phyloP scores from a whole-genome alignment of 2,329 filamentous ascomycete genomes.

The Leptographium procerum region DNA sequence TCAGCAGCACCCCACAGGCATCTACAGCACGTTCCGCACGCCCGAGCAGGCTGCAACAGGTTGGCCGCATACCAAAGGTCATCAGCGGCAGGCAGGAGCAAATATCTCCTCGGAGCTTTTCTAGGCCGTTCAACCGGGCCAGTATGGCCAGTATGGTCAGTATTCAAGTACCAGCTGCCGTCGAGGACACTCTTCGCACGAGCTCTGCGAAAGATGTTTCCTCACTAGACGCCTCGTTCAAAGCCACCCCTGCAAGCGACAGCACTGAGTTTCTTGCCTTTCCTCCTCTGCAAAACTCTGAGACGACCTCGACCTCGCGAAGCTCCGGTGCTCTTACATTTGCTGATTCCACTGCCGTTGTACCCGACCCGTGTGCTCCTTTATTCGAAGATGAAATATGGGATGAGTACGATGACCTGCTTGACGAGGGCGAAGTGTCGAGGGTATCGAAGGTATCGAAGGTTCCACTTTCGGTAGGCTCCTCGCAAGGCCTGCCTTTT shows the following conservation, averaged over 20 bases:
- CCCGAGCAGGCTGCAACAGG: constrained; percentile 61
- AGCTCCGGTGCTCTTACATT: constrained; percentile 53
- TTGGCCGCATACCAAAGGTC: constrained; percentile 78
- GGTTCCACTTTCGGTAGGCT: constrained; percentile 39
- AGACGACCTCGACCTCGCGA: constrained; percentile 51
- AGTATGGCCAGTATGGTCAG: constrained; percentile 42
- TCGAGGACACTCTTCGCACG: constrained; percentile 19
- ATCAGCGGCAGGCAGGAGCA: constrained; percentile 56
- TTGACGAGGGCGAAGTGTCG: constrained; percentile 46
- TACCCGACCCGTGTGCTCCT: constrained; percentile 50
- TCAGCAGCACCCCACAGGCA: neutral
- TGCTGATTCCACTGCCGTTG: constrained; percentile 52
- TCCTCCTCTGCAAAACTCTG: constrained; percentile 60
- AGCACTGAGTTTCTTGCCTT: constrained; percentile 62
- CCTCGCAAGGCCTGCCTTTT: constrained; percentile 45
- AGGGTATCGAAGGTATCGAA: constrained; percentile 28
- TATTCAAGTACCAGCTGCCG: constrained; percentile 24
- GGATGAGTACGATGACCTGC: constrained; percentile 85
- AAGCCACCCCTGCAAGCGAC: constrained; percentile 25
- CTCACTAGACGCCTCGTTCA: constrained; percentile 29
- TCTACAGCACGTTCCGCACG: constrained; percentile 12
- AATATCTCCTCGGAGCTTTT: constrained; percentile 70
- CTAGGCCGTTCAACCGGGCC: constrained; percentile 60
- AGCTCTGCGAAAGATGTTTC: constrained; percentile 11
- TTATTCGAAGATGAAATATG: constrained; percentile 78